Base-by-base conservation (phyloP, 352 stramenopile species). In the Phytophthora lateralis region DNA sequence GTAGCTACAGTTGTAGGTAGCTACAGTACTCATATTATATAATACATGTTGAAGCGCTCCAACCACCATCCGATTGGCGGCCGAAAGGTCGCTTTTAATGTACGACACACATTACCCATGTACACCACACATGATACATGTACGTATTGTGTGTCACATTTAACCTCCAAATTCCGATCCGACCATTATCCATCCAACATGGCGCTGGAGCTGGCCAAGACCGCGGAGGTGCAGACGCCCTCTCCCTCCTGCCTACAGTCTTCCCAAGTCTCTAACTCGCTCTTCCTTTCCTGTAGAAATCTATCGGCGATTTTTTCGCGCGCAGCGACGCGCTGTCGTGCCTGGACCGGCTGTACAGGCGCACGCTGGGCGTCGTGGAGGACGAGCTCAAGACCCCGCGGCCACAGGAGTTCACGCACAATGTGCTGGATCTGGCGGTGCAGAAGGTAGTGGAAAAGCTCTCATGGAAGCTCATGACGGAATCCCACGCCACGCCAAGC, bases 381-480 rank as follows among this genome's bases (percentile, higher is more conserved):
- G 53, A 54, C 17, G 71, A 63, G 21, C 50, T 75, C 17, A 69
- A 80, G 51, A 55, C 66, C 18, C 48, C 70, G 21, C 69, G 60
- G 34, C 51, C 66, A 1, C 63, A 79, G 44, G 83, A 90, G 20
- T 66, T 78, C 32, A 73, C 74, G 44, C 79, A 89, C 55, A 85
- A 53, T 41, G 72, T 94, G 24, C 70, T 96, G 26, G 85, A 94
- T 32, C 55, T 96, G 47, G 85, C 85, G 11, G 78, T 92, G 43
- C 85, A 93, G 66, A 89, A 88, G 39, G 58, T 96, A n/a, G 82
- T 87, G n/a, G 78, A 91, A 32, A 70, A 78, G 21, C 59, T 96
- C 2, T 91, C 85, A 9, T 94, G 87, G 85, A 80, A 80, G 9
- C 73, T 96, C 53, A 81, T 92, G 55, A 85, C 65, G 7, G 74